phyloP scores from a whole-genome alignment of 2,329 filamentous ascomycete genomes.

The Neocatenulostroma microsporum region DNA sequence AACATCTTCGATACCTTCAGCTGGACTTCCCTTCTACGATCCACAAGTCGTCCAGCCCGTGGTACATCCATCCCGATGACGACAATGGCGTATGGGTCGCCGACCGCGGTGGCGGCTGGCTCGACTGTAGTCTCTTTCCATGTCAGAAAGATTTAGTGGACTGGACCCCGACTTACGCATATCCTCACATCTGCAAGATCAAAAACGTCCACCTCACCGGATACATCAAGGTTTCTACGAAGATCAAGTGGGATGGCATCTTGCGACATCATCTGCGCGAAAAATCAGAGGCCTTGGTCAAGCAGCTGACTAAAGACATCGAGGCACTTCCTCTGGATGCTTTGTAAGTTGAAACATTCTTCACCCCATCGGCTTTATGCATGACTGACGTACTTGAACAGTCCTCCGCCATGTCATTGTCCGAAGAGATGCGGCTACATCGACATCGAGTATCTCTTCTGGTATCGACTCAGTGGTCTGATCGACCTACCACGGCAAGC shows the following conservation, averaged over 20 bases:
- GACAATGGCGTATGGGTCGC: not conserved
- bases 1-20: not conserved
- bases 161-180: conserved; percentile 5
- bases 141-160: conserved; percentile 5
- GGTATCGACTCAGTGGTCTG: not conserved
- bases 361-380: not conserved
- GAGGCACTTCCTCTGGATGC: not conserved
- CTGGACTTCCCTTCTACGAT: not conserved
- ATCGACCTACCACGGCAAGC: not conserved
- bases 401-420: not conserved
- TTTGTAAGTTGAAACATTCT: not conserved
- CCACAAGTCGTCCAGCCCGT: not conserved
- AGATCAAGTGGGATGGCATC: conserved; percentile 6
- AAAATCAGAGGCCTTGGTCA: not conserved
- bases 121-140: conserved; percentile 2
- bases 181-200: not conserved
- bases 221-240: conserved; percentile 1
- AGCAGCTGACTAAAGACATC: not conserved
- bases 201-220: conserved; percentile 1
- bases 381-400: not conserved
- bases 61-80: no score
- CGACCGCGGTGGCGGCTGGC: no score
- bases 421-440: not conserved
- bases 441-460: no score
- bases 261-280: not conserved